phyloP scores from a whole-genome alignment of 139 green algal genomes.

The Coelastrella sp. region DNA sequence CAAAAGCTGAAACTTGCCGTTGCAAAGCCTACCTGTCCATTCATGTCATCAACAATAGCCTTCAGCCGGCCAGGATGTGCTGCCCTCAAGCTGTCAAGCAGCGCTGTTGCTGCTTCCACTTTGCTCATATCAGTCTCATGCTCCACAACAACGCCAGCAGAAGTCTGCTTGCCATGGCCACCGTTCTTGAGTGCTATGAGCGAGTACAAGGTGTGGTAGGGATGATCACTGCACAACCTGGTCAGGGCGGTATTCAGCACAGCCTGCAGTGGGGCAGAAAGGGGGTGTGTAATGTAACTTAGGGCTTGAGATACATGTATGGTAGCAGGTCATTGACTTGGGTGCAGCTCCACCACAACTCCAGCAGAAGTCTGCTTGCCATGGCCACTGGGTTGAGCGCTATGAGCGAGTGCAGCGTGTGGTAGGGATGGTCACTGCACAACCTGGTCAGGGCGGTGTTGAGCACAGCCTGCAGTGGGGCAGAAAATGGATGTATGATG shows the following conservation, averaged over 20 bases:
- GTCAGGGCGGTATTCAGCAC: constrained; percentile 64
- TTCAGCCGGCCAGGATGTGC: neutral
- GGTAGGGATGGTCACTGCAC: constrained; percentile 86
- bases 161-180: neutral
- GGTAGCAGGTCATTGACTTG: too few relatives aligned
- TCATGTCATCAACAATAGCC: constrained; percentile 25
- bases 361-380: neutral
- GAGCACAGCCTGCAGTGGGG: constrained; percentile 53
- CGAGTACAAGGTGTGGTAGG: constrained; percentile 88
- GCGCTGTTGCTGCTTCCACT: neutral
- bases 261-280: constrained; percentile 9
- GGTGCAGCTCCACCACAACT: neutral
- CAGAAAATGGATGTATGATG: too few relatives aligned
- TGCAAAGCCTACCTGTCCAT: constrained; percentile 7
- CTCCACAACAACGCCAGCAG: neutral
- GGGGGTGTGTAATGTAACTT: too few relatives aligned
- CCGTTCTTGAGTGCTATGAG: constrained; percentile 84
- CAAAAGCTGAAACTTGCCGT: too few relatives aligned
- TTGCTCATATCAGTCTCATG: constrained; percentile 6
- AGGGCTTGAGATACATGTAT: neutral
- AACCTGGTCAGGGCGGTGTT: constrained; percentile 71
- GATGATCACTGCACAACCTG: constrained; percentile 83
- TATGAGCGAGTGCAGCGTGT: constrained; percentile 85
- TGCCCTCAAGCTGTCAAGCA: neutral
- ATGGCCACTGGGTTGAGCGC: constrained; percentile 70